Evolutionary conservation across 345 rosid genomes (phyloP), one percentile per base, ranked within the genome.

Genomic region (Melaleuca alternifolia): DNA sequence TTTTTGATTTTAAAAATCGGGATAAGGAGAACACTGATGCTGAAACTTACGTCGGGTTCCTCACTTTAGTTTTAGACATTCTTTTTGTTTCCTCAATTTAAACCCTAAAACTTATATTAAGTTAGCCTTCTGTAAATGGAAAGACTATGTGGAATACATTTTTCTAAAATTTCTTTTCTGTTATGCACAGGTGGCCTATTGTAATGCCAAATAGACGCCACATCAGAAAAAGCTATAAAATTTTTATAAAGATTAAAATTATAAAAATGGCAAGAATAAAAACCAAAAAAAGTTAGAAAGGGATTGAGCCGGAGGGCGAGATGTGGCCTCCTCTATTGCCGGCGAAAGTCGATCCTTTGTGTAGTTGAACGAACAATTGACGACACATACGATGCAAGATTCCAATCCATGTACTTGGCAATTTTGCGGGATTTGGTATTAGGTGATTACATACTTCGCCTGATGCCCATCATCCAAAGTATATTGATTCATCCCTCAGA

Each of bases 401-500:
- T n/a, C 37, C 33, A 59, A 2, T 59, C n/a, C 33, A 13, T 13
- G 4, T 6, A 14, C 30, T 57, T 26, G 65, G 30, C 65, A 57
- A 57, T n/a, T 59, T 59, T n/a, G 71, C 18, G 0, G 5, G 1
- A n/a, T 6, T n/a, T n/a, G 1, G n/a, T 13, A 12, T 59, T 59
- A n/a, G 71, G 9, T 59, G 71, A 59, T n/a, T 4, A n/a, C 11
- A 26, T 57, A 26, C 24, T 57, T 57, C 1, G 0, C 26, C 12
- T 30, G 26, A 57, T 26, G 71, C n/a, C 71, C 71, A 59, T n/a
- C 18, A 11, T 59, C 14, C 6, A 6, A 59, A 59, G 12, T 12
- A 13, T 59, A 59, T n/a, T 16, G 2, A n/a, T n/a, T n/a, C n/a
- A n/a, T 11, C 0, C 0, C 9, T 5, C 1, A 1, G 0, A 59